Evolutionary conservation across 305 asterid species (phyloP), one percentile per base, ranked within the genome.

Genomic region (Solanum hybrid): DNA sequence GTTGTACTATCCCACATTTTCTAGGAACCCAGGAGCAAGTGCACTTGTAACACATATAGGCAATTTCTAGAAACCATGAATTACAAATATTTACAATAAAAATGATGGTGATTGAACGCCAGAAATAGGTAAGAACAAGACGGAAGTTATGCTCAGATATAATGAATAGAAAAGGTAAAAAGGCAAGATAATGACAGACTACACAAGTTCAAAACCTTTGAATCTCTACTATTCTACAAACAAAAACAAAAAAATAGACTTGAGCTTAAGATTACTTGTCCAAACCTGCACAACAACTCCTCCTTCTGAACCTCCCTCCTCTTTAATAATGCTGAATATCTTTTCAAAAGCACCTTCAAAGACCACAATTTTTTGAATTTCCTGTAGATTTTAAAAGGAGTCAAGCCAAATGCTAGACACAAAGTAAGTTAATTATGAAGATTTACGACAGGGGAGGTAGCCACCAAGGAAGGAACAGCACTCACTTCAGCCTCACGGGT

Each of bases 271-370:
- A 40, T 74, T 20, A 88, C 73, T 88, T 57, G 35, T 12, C 64
- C 87, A 79, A 92, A 97, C 99, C 98, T 97, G 99, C 90, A 97
- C 99, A 93, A 97, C 98, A 83, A 96, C 99, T 14, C 99, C 99
- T 86, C 99, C 98, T 91, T 97, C 99, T 89, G 99, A 96, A 89
- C 98, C 98, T 86, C 99, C 99, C 94, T 97, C 99, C 93, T 96
- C 99, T 91, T 90, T 95, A 89, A 97, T 94, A 92, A 96, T 96
- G 94, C 99, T 94, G 91, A 96, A 97, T 87, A 97, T 95, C 96
- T 96, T 97, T 94, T 97, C 99, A 91, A 97, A 96, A 91, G 98
- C 99, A 90, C 99, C 98, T 96, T 97, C 99, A 94, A 97, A 97
- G 90, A 96, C 98, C 93, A 97, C 94, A 79, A 97, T 97, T 95